Percentiles rank a stretch among this genome's conserved stretches.
These are phyloP conservation scores for Solanum ahanhuiri DNA, from an alignment of 257 asterid genomes.

Conservation along the genomic window DNA sequence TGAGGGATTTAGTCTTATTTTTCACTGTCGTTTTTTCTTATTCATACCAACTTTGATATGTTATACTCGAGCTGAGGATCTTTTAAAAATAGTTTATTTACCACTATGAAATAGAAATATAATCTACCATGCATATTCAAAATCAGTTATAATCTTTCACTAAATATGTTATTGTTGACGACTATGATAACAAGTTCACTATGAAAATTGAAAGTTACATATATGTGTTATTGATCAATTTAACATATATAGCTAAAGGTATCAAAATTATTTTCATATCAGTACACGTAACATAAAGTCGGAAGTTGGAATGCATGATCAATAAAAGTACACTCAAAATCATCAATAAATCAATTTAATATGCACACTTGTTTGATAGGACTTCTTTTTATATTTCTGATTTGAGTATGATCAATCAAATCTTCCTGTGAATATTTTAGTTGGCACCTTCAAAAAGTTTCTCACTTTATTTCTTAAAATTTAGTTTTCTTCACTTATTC, in stretches of 20 bases:
- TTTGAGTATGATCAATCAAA: neutral
- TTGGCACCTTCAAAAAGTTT: neutral
- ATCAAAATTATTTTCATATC: neutral
- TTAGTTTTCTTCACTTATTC: neutral
- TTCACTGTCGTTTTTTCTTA: too few relatives aligned
- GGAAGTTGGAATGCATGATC: neutral
- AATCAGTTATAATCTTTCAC: too few relatives aligned
- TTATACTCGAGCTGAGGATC: too few relatives aligned
- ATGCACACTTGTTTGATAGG: neutral
- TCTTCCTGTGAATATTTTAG: neutral
- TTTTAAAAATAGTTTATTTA: too few relatives aligned
- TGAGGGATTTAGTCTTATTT: too few relatives aligned
- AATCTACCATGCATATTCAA: too few relatives aligned
- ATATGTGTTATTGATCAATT: neutral
- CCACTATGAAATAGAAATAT: neutral
- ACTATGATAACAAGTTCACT: neutral
- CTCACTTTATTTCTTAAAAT: neutral
- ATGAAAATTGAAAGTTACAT: neutral
- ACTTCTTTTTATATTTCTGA: neutral
- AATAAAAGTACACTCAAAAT: neutral
- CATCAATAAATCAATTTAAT: neutral
- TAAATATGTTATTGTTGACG: too few relatives aligned
- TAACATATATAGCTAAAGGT: neutral
- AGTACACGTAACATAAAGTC: neutral
- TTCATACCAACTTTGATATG: too few relatives aligned